These are phyloP conservation scores for Cicer bijugum DNA, from an alignment of 306 rosid species.

Conservation along the genomic window DNA sequence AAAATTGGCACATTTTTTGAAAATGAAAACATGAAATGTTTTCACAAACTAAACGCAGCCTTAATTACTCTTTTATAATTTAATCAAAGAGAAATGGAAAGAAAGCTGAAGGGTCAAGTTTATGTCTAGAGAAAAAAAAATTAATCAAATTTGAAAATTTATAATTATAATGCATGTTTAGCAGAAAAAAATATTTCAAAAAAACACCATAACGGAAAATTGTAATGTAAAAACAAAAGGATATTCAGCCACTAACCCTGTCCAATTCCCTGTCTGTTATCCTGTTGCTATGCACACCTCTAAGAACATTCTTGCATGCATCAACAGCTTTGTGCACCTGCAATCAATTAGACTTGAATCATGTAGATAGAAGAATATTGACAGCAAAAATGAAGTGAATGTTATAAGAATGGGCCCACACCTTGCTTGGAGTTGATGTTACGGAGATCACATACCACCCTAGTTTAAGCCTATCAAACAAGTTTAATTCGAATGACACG, in stretches of 20 bases:
- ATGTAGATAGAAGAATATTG: slow-evolving; percentile 36
- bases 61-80: not conserved
- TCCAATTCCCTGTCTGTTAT: slow-evolving; percentile 93
- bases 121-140: not conserved
- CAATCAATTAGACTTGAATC: slow-evolving; percentile 43
- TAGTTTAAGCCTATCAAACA: slow-evolving; percentile 87
- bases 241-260: slow-evolving; percentile 69
- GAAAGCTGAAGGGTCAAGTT: slow-evolving; percentile 11
- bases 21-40: too few relatives aligned
- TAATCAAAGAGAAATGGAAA: slow-evolving; percentile 13
- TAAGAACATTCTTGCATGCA: slow-evolving; percentile 94
- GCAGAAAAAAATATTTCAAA: not conserved
- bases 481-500: slow-evolving; percentile 89
- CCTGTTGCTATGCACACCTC: slow-evolving; percentile 90
- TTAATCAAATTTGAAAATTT: not conserved
- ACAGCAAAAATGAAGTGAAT: slow-evolving; percentile 27
- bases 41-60: too few relatives aligned
- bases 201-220: slow-evolving; percentile 11
- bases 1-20: too few relatives aligned
- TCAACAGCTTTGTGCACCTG: slow-evolving; percentile 98
- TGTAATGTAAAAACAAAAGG: slow-evolving; percentile 27
- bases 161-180: not conserved
- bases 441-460: slow-evolving; percentile 99
- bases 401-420: slow-evolving; percentile 50
- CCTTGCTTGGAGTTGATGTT: slow-evolving; percentile 96